Base-by-base conservation (phyloP, 495 filamentous ascomycete genomes). In the Penicillium mononematosum region DNA sequence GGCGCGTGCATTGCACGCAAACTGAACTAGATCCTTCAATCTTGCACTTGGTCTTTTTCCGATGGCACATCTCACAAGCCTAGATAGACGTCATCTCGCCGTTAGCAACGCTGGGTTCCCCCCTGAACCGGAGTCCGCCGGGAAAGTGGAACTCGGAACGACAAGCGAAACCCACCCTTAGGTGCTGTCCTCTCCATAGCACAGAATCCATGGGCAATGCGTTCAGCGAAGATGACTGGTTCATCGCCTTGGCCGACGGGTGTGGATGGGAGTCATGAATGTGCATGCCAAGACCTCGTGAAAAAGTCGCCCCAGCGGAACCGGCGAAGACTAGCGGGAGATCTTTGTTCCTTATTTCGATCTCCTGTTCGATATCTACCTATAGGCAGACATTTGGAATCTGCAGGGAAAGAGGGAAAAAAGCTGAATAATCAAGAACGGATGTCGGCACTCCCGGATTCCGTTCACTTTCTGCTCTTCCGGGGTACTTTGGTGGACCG, bases 31-130 rank as follows among this genome's bases (percentile, higher is more conserved):
- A 88, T 52, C 89, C 82, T 70, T 95, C 92, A 49, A 92, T 85
- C 69, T 96, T 92, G 72, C 94, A 98, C 74, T 94, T 96, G 66
- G 94, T 95, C 82, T 97, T 97, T 81, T 92, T 96, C 76, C 91
- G 94, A 63, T 90, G 85, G 67, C 94, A 98, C 89, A 91, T 92
- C 67, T 96, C 92, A 78, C 93, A 98, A 49, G 92, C 92, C 89
- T 93, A 57, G 50, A 36, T 16, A 39, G 36, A n/a, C n/a, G 7
- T 39, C 6, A 8, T 17, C 27, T 39, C 44, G 29, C 41, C 47
- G 60, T 58, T 50, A 63, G 62, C 53, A 34, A 32, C 2, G 22
- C n/a, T 17, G 50, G 19, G 10, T 22, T 42, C 20, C 19, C 45
- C 14, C 27, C 27, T 4, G 10, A 38, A 17, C 50, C 36, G 50